Conservation (phyloP, 306 rosid genomes). For the Dryas alaskensis region DNA sequence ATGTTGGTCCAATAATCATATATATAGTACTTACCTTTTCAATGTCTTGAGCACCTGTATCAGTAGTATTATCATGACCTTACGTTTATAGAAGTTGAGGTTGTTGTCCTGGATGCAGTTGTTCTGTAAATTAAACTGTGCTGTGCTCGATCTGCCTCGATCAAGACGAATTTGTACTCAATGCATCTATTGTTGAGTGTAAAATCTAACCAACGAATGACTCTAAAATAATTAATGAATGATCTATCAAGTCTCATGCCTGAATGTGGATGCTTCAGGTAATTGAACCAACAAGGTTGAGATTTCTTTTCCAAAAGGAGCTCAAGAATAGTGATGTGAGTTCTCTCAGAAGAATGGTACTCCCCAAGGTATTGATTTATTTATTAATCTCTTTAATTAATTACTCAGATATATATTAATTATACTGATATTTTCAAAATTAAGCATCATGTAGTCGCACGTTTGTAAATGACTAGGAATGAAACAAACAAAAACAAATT, state of each 20-base stretch:
- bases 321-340: slow-evolving; percentile 91
- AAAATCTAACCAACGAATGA: background rate
- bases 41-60: too few relatives aligned
- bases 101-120: background rate
- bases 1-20: background rate
- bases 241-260: background rate
- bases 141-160: background rate
- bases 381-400: background rate
- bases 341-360: slow-evolving; percentile 84
- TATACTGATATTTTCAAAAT: background rate
- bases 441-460: background rate
- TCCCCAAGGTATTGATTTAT: slow-evolving; percentile 65
- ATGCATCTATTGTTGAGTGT: background rate
- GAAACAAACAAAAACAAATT: background rate
- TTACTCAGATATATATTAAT: background rate
- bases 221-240: background rate
- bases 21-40: too few relatives aligned
- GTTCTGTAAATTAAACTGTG: background rate
- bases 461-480: background rate
- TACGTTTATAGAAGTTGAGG: too few relatives aligned
- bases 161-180: background rate
- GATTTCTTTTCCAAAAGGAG: slow-evolving; percentile 85
- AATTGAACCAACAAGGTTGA: slow-evolving; percentile 56
- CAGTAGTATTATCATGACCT: too few relatives aligned
- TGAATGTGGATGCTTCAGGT: slow-evolving; percentile 36